Base-by-base conservation (phyloP, 225 moss, liverwort and hornwort species). In the Asterella californica region DNA sequence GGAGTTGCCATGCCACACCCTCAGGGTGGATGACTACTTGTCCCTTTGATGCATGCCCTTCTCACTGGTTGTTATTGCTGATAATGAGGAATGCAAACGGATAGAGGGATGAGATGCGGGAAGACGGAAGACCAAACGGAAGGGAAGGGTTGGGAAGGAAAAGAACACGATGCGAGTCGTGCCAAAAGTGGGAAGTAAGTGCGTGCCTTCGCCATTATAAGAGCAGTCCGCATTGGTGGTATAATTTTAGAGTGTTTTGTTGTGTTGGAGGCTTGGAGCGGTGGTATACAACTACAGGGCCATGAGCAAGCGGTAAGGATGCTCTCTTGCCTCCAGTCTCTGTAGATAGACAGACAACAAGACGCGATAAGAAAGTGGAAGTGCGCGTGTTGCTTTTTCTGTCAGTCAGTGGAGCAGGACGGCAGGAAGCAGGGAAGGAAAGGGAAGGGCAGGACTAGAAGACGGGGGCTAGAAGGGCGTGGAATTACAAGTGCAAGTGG, bases 171-270 rank as follows among this genome's bases (percentile, higher is more conserved):
- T 33, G 36, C 14, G 7, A 32, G 36, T 67, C 33, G 33, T 67
- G 67, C 67, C 67, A 29, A 67, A 67, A 36, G 67, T 67, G 67
- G 33, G 33, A 34, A 67, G 11, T n/a, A n/a, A n/a, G n/a, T n/a
- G n/a, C n/a, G n/a, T 67, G 30, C 32, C 14, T 34, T 33, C 36
- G 32, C 67, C 14, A 36, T 67, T 34, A 67, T 17, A 67, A 36
- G 67, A 17, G 17, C 34, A 1, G 61, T 10, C 34, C 0, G 61
- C 15, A 34, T 34, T 36, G 34, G n/a, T 36, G 36, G 14, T 34
- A 1, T 52, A 17, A 52, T 67, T 33, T 67, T 42, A 42, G 42
- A 42, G 42, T n/a, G 9, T 36, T 67, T 19, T 67, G 32, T 17
- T 34, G 33, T 17, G 34, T 17, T 1, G 12, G 65, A 29, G 65